Evolutionary conservation across 192 early-diverging fungal genomes (phyloP), one percentile per base, ranked within the genome.

Genomic region (Chytriomyces hyalinus): DNA sequence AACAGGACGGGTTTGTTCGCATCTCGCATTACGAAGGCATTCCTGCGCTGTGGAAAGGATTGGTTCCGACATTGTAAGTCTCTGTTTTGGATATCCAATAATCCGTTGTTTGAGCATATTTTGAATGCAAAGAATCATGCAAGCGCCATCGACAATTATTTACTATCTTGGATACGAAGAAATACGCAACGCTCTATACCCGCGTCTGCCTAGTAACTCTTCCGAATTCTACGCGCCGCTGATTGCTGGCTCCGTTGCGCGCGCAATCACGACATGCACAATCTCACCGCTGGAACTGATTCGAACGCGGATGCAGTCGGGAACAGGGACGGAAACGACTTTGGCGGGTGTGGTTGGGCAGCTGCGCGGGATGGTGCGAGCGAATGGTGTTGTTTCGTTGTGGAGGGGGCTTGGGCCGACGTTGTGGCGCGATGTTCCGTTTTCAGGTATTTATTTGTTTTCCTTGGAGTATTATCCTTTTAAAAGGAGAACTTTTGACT

Each of bases 161-260:
- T 98, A 98, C 80, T 98, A 95, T 85, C 90, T 95, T 4, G 97
- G 96, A 9, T 98, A 98, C 79, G 97, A 98, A 81, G 86, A 91
- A 45, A 76, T 97, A 20, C 87, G 93, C 60, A 92, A 93, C 73
- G 61, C 61, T 60, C 66, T 83, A 62, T 10, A 72, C 67, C 67
- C 79, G 49, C 68, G 65, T 61, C 17, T 76, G 69, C 75, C 62
- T 48, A 43, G 24, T 71, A 75, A 24, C 78, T 53, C 66, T 62
- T 44, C 87, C 24, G 84, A 90, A 15, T 73, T 81, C 20, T 93
- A 90, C 76, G 82, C 93, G 22, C 92, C 94, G 3, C 75, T 94
- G 11, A 67, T 90, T 51, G 93, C 93, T 3, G 97, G 97, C 46
- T 89, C 86, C 13, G 70, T 90, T 11, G 95, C 97, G 61, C 82